phyloP scores from a whole-genome alignment of 2,329 filamentous ascomycete genomes.

The Stachybotrys chartarum region DNA sequence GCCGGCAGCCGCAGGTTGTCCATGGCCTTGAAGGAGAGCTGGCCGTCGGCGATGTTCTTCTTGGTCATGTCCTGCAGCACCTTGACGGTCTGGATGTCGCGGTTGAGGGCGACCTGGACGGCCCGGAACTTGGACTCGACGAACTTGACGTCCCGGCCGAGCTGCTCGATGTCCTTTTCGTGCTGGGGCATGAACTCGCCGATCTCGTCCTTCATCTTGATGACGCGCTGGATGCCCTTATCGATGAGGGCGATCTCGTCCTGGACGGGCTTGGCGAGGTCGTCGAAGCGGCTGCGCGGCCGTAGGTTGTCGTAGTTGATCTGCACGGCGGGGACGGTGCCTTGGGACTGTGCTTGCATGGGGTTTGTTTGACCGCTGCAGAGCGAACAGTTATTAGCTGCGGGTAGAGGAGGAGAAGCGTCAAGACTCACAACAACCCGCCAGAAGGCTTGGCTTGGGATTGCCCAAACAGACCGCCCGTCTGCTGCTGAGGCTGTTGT shows the following conservation, averaged over 20 bases:
- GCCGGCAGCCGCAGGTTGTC: slow-evolving; percentile 67
- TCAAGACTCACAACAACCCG: slow-evolving; percentile 22
- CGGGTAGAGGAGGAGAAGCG: neutral
- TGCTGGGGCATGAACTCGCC: slow-evolving; percentile 58
- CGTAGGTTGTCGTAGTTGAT: slow-evolving; percentile 74
- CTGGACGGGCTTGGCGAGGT: slow-evolving; percentile 77
- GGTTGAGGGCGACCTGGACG: slow-evolving; percentile 36
- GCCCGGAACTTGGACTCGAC: slow-evolving; percentile 41
- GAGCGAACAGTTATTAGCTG: slow-evolving; percentile 8
- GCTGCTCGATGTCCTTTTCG: slow-evolving; percentile 37
- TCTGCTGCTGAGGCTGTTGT: slow-evolving; percentile 9
- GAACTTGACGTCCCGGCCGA: slow-evolving; percentile 40
- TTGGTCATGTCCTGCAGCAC: slow-evolving; percentile 52
- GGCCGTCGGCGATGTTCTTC: slow-evolving; percentile 62
- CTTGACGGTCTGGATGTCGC: slow-evolving; percentile 57
- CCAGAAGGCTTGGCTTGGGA: slow-evolving; percentile 23
- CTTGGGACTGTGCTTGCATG: slow-evolving; percentile 27
- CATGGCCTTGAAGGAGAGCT: slow-evolving; percentile 64
- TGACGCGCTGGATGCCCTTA: slow-evolving; percentile 71
- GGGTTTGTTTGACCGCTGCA: slow-evolving; percentile 9
- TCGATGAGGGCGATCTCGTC: slow-evolving; percentile 73
- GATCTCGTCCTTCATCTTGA: slow-evolving; percentile 70
- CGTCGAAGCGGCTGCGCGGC: slow-evolving; percentile 85
- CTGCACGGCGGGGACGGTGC: slow-evolving; percentile 62
- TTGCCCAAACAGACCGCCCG: slow-evolving; percentile 22